A percentile compares a stretch with the other conserved stretches of the same genome.
These are phyloP conservation scores for Aureobasidium musti DNA, from an alignment of 2,329 filamentous ascomycete species.

Conservation along the genomic window DNA sequence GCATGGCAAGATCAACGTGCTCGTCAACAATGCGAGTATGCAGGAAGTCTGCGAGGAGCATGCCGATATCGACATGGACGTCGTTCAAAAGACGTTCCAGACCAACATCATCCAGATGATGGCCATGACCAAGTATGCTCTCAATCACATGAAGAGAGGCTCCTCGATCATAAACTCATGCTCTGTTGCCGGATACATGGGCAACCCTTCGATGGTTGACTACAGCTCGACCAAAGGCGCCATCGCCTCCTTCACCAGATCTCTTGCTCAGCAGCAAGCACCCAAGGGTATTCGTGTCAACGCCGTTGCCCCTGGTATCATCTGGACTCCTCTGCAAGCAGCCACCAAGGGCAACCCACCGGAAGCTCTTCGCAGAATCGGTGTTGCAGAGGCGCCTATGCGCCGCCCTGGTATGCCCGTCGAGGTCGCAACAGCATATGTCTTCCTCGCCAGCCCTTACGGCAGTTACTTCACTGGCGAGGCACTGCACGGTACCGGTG, in stretches of 20 bases:
- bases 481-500: conserved; percentile 35
- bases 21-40: conserved; percentile 62
- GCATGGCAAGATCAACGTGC: conserved; percentile 47
- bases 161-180: conserved; percentile 59
- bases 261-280: conserved; percentile 55
- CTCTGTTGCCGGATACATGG: conserved; percentile 55
- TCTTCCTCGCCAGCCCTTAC: conserved; percentile 37
- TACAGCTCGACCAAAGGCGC: conserved; percentile 62
- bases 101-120: conserved; percentile 58
- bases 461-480: conserved; percentile 37
- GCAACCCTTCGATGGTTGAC: conserved; percentile 51
- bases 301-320: conserved; percentile 36
- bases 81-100: conserved; percentile 59
- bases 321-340: conserved; percentile 48
- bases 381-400: conserved; percentile 35
- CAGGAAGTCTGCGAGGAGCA: conserved; percentile 58
- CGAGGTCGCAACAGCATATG: conserved; percentile 37
- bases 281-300: conserved; percentile 60
- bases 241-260: conserved; percentile 58
- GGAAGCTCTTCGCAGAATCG: conserved; percentile 35
- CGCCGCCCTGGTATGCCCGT: conserved; percentile 39
- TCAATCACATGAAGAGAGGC: conserved; percentile 57
- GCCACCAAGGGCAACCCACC: conserved; percentile 44
- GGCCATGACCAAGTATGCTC: conserved; percentile 59
- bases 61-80: conserved; percentile 56